Evolutionary conservation across 805 yeast species (phyloP), one percentile per base, ranked within the genome.

Genomic region (Hanseniaspora nectarophila): DNA sequence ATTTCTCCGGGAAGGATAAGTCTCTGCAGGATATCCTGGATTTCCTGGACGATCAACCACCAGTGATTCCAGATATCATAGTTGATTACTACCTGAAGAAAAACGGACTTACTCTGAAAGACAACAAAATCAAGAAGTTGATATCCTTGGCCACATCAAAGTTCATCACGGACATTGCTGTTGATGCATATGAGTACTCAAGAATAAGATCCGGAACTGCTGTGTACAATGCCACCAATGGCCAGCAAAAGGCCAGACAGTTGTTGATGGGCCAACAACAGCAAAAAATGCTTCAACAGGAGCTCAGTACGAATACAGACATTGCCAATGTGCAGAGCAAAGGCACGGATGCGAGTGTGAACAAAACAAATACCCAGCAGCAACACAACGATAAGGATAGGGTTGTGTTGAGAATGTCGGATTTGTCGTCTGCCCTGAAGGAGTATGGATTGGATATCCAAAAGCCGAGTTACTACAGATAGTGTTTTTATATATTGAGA

Each of bases 131-230:
- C 54, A 89, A 88, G 65, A 73, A 97, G 51, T 70, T 92, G 34
- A 71, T 92, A 45, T 97, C 97, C 0, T 71, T 92, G 53, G 97
- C 98, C 0, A 92, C 98, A 0, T 98, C 94, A 62, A 92, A 92
- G 63, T 92, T 92, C 64, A 76, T 92, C 26, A 80, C 89, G 55
- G 98, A 92, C 64, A 81, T 92, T 29, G 96, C 98, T 1, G 86
- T 88, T 15, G 97, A 92, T 63, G 97, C 98, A 0, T 92, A 87
- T 63, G 98, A 92, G 64, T 89, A 87, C 63, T 85, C 95, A 8
- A 73, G 97, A 55, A 92, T 92, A 58, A 75, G 97, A 56, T 85
- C 92, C n/a, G 73, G 85, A 4, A 79, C 87, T 12, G 80, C 95
- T 0, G 94, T 89, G n/a, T 81, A 85, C 60, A 81, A 82, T 60